Conservation (phyloP, 2,329 filamentous ascomycete genomes). For the Fusarium ambrosium region DNA sequence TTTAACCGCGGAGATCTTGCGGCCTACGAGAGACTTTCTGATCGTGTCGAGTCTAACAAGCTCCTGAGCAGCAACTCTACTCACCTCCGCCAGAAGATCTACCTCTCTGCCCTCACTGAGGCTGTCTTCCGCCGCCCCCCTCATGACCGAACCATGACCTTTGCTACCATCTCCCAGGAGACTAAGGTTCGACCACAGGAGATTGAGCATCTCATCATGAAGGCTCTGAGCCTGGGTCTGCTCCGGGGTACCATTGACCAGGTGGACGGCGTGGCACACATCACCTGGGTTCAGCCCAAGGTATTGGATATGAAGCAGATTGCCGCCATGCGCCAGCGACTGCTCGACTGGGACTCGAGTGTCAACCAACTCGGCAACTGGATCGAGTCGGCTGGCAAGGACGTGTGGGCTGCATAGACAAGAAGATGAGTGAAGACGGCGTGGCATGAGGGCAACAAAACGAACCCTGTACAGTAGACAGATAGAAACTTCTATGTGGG, state of each 20-base stretch:
- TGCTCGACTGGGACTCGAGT: slow-evolving; percentile 95
- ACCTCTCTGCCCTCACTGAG: slow-evolving; percentile 94
- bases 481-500: slow-evolving; percentile 44
- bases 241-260: slow-evolving; percentile 95
- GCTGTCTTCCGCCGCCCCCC: slow-evolving; percentile 95
- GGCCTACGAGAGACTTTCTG: slow-evolving; percentile 86
- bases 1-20: slow-evolving; percentile 96
- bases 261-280: slow-evolving; percentile 92
- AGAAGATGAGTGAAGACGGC: slow-evolving; percentile 7
- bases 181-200: slow-evolving; percentile 92
- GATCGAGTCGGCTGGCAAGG: slow-evolving; percentile 94
- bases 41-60: slow-evolving; percentile 83
- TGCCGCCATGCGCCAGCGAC: slow-evolving; percentile 86
- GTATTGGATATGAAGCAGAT: slow-evolving; percentile 97
- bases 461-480: slow-evolving; percentile 46
- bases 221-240: slow-evolving; percentile 93
- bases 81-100: slow-evolving; percentile 97
- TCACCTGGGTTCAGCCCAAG: slow-evolving; percentile 99
- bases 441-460: slow-evolving; percentile 33
- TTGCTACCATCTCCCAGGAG: slow-evolving; percentile 87
- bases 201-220: slow-evolving; percentile 99
- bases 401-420: slow-evolving; percentile 88
- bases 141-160: slow-evolving; percentile 95
- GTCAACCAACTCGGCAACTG: slow-evolving; percentile 97
- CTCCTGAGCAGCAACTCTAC: slow-evolving; percentile 83